Base-by-base conservation (phyloP, 768 basidiomycete genomes). In the Pseudohyphozyma bogoriensis region DNA sequence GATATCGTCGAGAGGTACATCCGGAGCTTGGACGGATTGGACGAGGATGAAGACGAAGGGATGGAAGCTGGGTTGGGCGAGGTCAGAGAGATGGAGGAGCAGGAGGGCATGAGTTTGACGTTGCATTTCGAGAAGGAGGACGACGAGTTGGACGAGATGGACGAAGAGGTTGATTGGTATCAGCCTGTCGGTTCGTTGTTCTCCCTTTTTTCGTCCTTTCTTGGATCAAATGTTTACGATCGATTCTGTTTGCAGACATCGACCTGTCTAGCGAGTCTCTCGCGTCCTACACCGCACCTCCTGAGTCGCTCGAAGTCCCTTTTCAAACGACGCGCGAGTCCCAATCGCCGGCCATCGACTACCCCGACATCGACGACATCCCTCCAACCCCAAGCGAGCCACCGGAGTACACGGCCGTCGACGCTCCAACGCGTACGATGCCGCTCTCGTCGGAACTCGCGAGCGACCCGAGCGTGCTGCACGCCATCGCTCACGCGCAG, bases 161-260 rank as follows among this genome's bases (percentile, higher is more conserved):
- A 59, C 22, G 59, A 60, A 39, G 57, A 58, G 5, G 47, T 61
- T 18, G 60, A 61, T 4, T 65, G 44, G 42, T 65, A 65, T 50
- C 24, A 39, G 32, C 64, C 64, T 2, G 11, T 58, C 56, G 35
- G 64, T 65, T 40, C 45, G 59, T 49, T 6, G 2, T 12, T n/a
- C 2, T 2, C 50, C 12, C 53, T 11, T 16, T n/a, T 22, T 2
- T 31, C 20, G n/a, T n/a, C n/a, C 13, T 26, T 4, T 12, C 22
- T 28, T 9, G 2, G 13, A 5, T 5, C 9, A 35, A 20, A 32
- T 26, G 7, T n/a, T 5, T 4, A 20, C 33, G 26, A 32, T 2
- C n/a, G 12, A 9, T 12, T 12, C 4, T 24, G 12, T 26, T 40
- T 61, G 64, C 29, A 12, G 32, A 56, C 35, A 22, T 1, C 1